These are phyloP conservation scores for Alternaria gansuensis DNA, from an alignment of 2,329 filamentous ascomycete genomes.

Conservation along the genomic window DNA sequence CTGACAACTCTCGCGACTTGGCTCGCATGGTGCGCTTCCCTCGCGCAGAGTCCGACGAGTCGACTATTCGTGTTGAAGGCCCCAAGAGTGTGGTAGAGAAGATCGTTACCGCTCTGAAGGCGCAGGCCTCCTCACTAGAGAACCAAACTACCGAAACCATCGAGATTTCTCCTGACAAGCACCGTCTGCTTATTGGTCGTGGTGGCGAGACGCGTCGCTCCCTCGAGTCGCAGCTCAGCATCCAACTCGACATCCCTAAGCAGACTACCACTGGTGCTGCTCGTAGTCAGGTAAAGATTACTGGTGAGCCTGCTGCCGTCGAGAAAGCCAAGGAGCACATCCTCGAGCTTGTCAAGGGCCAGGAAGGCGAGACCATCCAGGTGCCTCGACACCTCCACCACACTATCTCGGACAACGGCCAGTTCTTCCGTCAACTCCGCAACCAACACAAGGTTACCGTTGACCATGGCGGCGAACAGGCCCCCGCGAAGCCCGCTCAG, in stretches of 20 bases:
- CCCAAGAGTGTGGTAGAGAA: conserved; percentile 85
- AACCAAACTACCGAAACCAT: conserved; percentile 80
- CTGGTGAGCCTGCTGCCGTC: conserved; percentile 79
- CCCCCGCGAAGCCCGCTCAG: conserved; percentile 73
- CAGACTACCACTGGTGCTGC: conserved; percentile 74
- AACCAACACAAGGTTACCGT: conserved; percentile 89
- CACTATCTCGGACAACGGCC: conserved; percentile 83
- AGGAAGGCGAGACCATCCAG: conserved; percentile 86
- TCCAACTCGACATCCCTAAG: conserved; percentile 89
- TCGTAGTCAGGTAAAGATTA: conserved; percentile 85
- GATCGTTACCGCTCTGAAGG: conserved; percentile 82
- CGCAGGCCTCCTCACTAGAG: conserved; percentile 82
- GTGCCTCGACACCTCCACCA: conserved; percentile 87
- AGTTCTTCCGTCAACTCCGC: conserved; percentile 90
- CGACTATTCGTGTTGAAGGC: conserved; percentile 87
- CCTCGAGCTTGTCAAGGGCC: conserved; percentile 77
- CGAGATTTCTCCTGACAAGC: conserved; percentile 88
- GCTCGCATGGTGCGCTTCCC: conserved; percentile 95
- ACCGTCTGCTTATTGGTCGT: conserved; percentile 88
- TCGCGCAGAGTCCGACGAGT: conserved; percentile 82
- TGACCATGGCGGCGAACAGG: conserved; percentile 83
- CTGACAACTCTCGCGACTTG: conserved; percentile 82
- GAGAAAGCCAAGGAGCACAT: conserved; percentile 90
- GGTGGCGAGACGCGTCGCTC: conserved; percentile 86
- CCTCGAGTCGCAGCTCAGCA: conserved; percentile 84